phyloP scores from a whole-genome alignment of 441 rosid genomes.

The Aquilaria agallochum region DNA sequence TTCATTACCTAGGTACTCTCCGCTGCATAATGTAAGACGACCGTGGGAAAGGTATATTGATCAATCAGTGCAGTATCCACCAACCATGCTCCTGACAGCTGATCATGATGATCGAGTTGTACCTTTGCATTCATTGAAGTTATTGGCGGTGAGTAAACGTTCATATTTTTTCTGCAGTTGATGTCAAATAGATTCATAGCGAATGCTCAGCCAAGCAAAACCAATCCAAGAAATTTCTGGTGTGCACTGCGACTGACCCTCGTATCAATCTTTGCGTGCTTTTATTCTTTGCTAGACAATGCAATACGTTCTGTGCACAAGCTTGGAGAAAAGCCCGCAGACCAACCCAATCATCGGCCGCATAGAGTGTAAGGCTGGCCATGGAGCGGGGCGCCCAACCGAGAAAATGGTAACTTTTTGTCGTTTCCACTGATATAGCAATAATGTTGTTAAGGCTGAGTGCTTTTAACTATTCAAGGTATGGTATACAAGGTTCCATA shows the following conservation, averaged over 20 bases:
- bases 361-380: constrained; percentile 91
- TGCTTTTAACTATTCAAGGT: neutral
- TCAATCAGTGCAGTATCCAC: constrained; percentile 56
- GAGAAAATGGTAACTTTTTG: constrained; percentile 59
- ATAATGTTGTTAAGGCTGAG: neutral
- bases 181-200: too few species aligned
- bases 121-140: constrained; percentile 82
- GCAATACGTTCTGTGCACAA: constrained; percentile 72
- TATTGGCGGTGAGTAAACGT: constrained; percentile 65
- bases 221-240: too few species aligned
- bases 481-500: too few species aligned
- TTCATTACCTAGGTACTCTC: constrained; percentile 66
- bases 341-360: constrained; percentile 85
- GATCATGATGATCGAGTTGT: constrained; percentile 98
- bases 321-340: constrained; percentile 86
- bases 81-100: constrained; percentile 96
- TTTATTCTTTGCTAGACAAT: constrained; percentile 48
- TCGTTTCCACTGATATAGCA: neutral
- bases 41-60: constrained; percentile 72
- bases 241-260: too few species aligned
- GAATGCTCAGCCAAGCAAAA: too few species aligned
- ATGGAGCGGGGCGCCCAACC: constrained; percentile 91
- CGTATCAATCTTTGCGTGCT: neutral
- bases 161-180: too few species aligned
- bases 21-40: constrained; percentile 82